Evolutionary conservation across 202 grass and related monocot species (phyloP).

Genomic region (Carex sylvatica): DNA sequence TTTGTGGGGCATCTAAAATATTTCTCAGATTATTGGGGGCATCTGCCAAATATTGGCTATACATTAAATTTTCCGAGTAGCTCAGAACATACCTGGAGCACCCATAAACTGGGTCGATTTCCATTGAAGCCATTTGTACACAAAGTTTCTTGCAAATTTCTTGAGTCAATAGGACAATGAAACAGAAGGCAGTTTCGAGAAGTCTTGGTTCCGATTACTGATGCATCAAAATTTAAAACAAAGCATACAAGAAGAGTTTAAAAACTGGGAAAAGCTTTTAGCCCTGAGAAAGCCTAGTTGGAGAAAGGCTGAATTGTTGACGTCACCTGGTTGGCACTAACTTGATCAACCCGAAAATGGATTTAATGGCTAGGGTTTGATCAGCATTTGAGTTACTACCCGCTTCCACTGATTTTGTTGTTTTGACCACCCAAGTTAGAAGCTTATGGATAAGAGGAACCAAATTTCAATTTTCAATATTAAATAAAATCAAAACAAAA

Average conservation of each 20-base stretch:
- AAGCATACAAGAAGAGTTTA: conserved; percentile 9
- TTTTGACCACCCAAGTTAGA: background rate
- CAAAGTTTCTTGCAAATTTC: conserved; percentile 55
- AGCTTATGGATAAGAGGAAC: background rate
- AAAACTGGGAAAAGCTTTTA: conserved; percentile 1
- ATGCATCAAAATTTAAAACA: conserved; percentile 25
- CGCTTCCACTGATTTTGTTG: background rate
- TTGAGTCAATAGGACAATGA: conserved; percentile 65
- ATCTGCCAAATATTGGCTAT: background rate
- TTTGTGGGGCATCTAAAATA: background rate
- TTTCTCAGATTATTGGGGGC: background rate
- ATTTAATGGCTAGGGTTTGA: background rate
- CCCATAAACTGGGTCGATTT: conserved; percentile 70
- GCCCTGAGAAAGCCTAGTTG: background rate
- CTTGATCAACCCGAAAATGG: background rate
- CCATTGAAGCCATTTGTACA: conserved; percentile 74
- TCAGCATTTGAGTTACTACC: background rate
- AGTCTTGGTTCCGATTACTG: conserved; percentile 73
- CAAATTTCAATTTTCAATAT: background rate
- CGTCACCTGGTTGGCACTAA: background rate
- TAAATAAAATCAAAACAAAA: conserved; percentile 2
- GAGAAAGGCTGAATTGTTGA: background rate
- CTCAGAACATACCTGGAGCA: conserved; percentile 61
- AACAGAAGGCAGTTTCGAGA: conserved; percentile 57
- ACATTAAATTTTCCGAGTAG: background rate